phyloP scores from a whole-genome alignment of 345 rosid genomes.

The Linum tenue region DNA sequence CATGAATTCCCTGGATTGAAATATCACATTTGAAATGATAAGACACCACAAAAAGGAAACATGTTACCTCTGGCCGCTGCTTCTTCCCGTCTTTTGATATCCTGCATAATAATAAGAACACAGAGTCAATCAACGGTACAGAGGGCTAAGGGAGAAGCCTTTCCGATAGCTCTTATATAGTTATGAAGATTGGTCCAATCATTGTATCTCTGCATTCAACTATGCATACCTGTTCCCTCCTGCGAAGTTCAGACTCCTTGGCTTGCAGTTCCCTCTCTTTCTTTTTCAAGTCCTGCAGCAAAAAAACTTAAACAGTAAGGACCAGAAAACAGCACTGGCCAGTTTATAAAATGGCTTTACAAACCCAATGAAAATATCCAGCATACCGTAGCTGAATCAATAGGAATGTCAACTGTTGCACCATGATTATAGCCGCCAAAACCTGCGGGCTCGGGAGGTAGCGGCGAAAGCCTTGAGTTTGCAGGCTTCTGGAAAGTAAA shows the following conservation, averaged over 20 bases:
- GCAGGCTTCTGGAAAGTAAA: conserved; percentile 13
- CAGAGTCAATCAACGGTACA: neutral
- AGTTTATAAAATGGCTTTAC: neutral
- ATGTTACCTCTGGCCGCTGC: conserved; percentile 28
- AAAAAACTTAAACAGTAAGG: neutral
- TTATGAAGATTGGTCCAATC: neutral
- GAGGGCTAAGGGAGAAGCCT: neutral
- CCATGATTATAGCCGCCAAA: conserved; percentile 21
- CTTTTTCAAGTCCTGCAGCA: conserved; percentile 21
- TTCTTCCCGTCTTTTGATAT: conserved; percentile 25
- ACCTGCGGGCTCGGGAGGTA: conserved; percentile 28
- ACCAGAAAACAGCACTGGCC: neutral
- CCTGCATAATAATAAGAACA: conserved; percentile 14
- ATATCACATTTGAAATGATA: neutral
- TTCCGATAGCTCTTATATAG: neutral
- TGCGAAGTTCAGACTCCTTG: conserved; percentile 23
- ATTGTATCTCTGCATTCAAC: neutral
- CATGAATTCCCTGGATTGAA: neutral
- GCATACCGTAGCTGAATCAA: conserved; percentile 18
- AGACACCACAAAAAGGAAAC: neutral
- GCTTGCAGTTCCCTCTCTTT: conserved; percentile 28
- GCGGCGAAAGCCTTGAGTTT: conserved; percentile 26
- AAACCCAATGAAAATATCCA: neutral
- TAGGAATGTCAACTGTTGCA: conserved; percentile 28
- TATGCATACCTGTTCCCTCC: conserved; percentile 25